Base-by-base conservation (phyloP, 2,329 filamentous ascomycete genomes). In the Emmonsiellopsis sp. region DNA sequence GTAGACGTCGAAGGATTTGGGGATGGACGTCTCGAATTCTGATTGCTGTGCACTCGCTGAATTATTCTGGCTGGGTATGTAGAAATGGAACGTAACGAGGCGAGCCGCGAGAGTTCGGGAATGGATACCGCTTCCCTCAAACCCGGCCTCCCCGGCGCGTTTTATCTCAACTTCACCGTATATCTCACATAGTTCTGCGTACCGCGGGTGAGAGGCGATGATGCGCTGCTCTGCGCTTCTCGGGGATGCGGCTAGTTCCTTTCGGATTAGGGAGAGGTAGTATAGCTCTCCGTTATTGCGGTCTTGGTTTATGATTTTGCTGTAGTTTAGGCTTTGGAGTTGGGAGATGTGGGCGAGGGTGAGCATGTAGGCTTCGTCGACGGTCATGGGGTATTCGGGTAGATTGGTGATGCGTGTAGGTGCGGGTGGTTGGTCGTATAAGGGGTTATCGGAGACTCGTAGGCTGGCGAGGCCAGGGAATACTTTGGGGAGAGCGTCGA, bases 281-380 rank as follows among this genome's bases (percentile, higher is more conserved):
- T 95, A 98, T 63, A 92, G 85, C 62, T 97, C 93, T 4, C 90
- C 90, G 63, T 97, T 93, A 52, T 82, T 78, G 15, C 92, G 83
- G 67, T 97, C 91, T 42, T 85, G 81, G 1, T 76, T 61, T 0
- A 83, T 84, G 60, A 97, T 84, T 13, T 75, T 73, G 57, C 83
- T 70, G 59, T 72, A 74, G 55, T 76, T 75, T 15, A 96, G 78
- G 0, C 75, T 77, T 51, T 78, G 79, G 8, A 97, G 78, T 1
- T 74, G 73, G 1, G 80, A 78, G 1, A 96, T 75, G 2, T 90
- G 86, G 31, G 85, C 88, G 30, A 95, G 75, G 0, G 88, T 89
- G 47, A 96, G 79, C 87, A 95, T 95, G 72, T 90, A 92, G 1
- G 87, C 86, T 63, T 95, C 88, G 52, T 95, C 89, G 0, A 85